Evolutionary conservation across 2,329 filamentous ascomycete genomes (phyloP), one percentile per base, ranked within the genome.

Genomic region (Endocalyx cinctus): DNA sequence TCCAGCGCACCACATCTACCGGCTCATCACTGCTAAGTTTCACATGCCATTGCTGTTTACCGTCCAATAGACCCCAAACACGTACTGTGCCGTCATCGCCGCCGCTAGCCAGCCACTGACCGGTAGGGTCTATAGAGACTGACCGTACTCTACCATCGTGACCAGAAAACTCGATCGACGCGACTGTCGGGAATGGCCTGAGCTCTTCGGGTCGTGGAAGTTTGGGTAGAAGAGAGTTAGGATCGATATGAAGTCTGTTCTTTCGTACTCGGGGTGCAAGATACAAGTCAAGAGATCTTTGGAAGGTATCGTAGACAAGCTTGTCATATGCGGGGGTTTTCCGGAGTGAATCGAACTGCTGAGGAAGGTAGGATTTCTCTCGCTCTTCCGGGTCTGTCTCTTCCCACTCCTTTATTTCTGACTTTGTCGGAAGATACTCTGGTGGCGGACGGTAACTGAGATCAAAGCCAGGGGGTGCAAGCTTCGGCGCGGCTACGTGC

Each of bases 171-270:
- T 94, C 74, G 5, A 87, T 87, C 27, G 89, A 84, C 49, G 86
- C 90, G 7, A 87, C 79, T 0, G 89, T 95, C 11, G 92, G 92
- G 71, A 97, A 98, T 2, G 92, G 92, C 52, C 87, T 87, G 37
- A 98, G 72, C 52, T 98, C 90, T 51, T 95, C 87, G 1, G 92
- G 90, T 39, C 84, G 86, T 6, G 94, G 92, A 6, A 98, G 72
- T 59, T 96, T 96, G 10, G 92, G 90, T 22, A 98, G 74, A 31
- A 98, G 70, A 23, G 87, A 94, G 59, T 85, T 84, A 4, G 92
- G 92, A 51, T 98, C 92, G 54, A 98, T 97, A 63, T 97, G 95
- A 53, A 98, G 77, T 60, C 89, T 85, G 67, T 89, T 96, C 59
- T 94, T 84, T 39, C 90, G 80, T 36, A 98, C 80, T 53, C 92